Conservation (phyloP, 148 eudicot species). For the Spergularia marina region DNA sequence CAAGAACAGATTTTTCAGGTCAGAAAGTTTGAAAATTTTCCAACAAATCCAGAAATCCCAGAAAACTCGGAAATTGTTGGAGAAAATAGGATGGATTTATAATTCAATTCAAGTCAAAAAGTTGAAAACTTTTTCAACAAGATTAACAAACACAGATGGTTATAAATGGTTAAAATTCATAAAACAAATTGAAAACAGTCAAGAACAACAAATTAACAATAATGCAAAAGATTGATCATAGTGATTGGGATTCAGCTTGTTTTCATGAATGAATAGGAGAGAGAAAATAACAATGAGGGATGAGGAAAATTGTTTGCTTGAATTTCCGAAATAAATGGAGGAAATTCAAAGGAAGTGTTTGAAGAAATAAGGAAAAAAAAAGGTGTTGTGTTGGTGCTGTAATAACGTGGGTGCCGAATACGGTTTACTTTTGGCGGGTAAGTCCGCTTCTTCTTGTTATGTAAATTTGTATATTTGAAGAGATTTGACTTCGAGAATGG, state of each 20-base stretch:
- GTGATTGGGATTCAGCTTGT: slow-evolving; percentile 14
- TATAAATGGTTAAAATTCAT: background rate
- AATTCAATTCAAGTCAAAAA: background rate
- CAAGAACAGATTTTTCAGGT: no score
- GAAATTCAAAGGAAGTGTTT: slow-evolving; percentile 9
- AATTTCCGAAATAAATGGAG: slow-evolving; percentile 32
- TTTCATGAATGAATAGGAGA: background rate
- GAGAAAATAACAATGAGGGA: background rate
- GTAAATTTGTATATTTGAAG: no score
- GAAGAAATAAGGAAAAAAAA: background rate
- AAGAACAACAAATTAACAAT: background rate
- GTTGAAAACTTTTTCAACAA: background rate
- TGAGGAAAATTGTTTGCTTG: slow-evolving; percentile 5
- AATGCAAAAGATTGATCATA: slow-evolving; percentile 4
- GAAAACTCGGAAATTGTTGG: slow-evolving; percentile 24
- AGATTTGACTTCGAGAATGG: no score
- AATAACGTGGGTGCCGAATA: slow-evolving; percentile 26
- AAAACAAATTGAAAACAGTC: background rate
- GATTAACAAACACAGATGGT: slow-evolving; percentile 8
- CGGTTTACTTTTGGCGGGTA: slow-evolving; percentile 28
- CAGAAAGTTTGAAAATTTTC: background rate
- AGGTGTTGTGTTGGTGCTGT: background rate
- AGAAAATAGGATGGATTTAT: background rate
- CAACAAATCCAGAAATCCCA: background rate
- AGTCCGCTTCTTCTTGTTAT: background rate